Evolutionary conservation across 805 yeast genomes (phyloP), one percentile per base, ranked within the genome.

Genomic region (Cyberlindnera mycetangii): DNA sequence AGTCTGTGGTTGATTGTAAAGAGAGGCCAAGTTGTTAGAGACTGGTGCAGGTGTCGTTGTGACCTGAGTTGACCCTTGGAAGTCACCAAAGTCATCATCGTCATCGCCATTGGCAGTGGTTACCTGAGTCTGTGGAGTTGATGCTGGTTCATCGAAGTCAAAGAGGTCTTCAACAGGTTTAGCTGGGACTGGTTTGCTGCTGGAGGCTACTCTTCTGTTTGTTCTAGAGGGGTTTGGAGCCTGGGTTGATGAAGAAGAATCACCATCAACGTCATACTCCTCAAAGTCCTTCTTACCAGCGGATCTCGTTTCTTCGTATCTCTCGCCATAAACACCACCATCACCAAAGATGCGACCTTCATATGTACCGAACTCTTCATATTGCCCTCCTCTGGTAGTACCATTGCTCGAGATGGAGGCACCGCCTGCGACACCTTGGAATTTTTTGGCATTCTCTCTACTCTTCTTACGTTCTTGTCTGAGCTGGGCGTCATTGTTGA

Each of bases 391-490:
- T n/a, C 30, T 37, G 5, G 38, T 31, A 12, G 47, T 50, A 11
- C 43, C 44, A 39, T 67, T 61, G 32, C 60, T 56, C 27, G 65
- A 56, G 34, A 64, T 58, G 6, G 69, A 56, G 32, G 68, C 64
- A 20, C 83, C 83, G 20, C 86, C 84, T 8, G 90, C 79, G 28
- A 86, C 83, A 41, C 90, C 96, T 36, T 83, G 84, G 62, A 83
- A 89, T 65, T 89, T 90, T 66, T 84, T 81, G 28, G 89, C 76
- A 53, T 89, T 85, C 15, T 82, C 85, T 54, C 93, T 79, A n/a
- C 97, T 89, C 73, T 86, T 88, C 66, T 86, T 88, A 51, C 98
- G 77, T 65, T 90, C 98, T 32, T 79, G 69, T 51, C 98, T 78
- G 41, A 92, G 81, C 63, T 71, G 69, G 7, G 74, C 72, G 57